Base-by-base conservation (phyloP, 2,329 filamentous ascomycete genomes). In the Fusarium bactridioides region DNA sequence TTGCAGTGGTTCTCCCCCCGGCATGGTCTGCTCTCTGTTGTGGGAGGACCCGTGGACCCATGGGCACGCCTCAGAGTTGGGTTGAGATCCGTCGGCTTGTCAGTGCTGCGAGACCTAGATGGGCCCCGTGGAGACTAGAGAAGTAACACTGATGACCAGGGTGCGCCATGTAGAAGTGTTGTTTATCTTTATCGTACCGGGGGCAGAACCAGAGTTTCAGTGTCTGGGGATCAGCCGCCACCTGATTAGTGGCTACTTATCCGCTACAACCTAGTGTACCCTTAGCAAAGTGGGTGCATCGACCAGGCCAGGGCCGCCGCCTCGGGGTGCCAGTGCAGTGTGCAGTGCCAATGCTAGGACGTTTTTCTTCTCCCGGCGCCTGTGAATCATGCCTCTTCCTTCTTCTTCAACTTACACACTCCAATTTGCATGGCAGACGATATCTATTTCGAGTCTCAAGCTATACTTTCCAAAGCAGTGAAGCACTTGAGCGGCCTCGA, bases 31-130 rank as follows among this genome's bases (percentile, higher is more conserved):
- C 64, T 70, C 73, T 70, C 57, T 64, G 53, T 70, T 76, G 65
- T 77, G 75, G 75, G 73, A 77, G 73, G 75, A 77, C 73, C 75
- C 73, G 74, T 77, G 72, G 70, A 74, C 67, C 67, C 67, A 76
- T 77, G 74, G 72, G 60, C 73, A 79, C 77, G 78, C 79, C 79
- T 80, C 77, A 78, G 77, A 78, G 75, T 78, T 80, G 78, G 78
- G 79, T 80, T 80, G 76, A 80, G 80, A 81, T 80, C 74, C 79
- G 79, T 79, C 78, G 77, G 77, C 77, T 80, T 79, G 79, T 80
- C 75, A 81, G 78, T 80, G 79, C 80, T 80, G 80, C 79, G 78
- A 80, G 80, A 81, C 80, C 78, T 75, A 79, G 78, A 80, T 79
- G 80, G 80, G 76, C 78, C 77, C 74, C 74, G 78, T 81, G 80